Evolutionary conservation across 768 basidiomycete species (phyloP), one percentile per base, ranked within the genome.

Genomic region (Mycena capillaripes): DNA sequence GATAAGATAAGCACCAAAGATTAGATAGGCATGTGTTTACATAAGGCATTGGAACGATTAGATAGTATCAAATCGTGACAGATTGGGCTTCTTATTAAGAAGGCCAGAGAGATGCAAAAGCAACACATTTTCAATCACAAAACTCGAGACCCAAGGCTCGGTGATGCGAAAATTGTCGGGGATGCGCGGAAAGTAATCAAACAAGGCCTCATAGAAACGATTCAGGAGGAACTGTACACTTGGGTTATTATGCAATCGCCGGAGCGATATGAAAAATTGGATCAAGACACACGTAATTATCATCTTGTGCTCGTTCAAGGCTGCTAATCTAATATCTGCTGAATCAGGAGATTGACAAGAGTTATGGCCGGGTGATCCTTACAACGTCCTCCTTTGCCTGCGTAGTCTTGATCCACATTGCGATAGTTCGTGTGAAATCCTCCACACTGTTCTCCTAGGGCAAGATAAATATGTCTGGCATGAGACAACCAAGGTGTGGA

Each of bases 401-500:
- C 53, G 53, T 12, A 25, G 64, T 32, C 36, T 56, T 5, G 64
- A 66, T 46, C 53, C 64, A n/a, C 64, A 56, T 34, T 38, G 53
- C 9, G 64, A 66, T 23, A 57, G 36, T n/a, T 53, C 64, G 0
- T 40, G 52, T 16, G 64, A 66, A 23, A 66, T 56, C 5, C 23
- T 66, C 17, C 80, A 80, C 64, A 78, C 80, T 0, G 14, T 71
- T 19, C 71, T 80, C 3, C 70, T 81, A 5, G 80, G 80, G 14
- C 69, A 71, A 14, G 80, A 81, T 48, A 66, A n/a, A n/a, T n/a
- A n/a, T n/a, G n/a, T n/a, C n/a, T n/a, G n/a, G n/a, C n/a, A n/a
- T n/a, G n/a, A n/a, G 52, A 23, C 84, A 85, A 71, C 57, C 53
- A 78, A 75, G 30, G 11, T 30, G 1, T 80, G 79, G 82, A 57